phyloP scores from a whole-genome alignment of 2,329 filamentous ascomycete genomes.

The Epichloe bromicola region DNA sequence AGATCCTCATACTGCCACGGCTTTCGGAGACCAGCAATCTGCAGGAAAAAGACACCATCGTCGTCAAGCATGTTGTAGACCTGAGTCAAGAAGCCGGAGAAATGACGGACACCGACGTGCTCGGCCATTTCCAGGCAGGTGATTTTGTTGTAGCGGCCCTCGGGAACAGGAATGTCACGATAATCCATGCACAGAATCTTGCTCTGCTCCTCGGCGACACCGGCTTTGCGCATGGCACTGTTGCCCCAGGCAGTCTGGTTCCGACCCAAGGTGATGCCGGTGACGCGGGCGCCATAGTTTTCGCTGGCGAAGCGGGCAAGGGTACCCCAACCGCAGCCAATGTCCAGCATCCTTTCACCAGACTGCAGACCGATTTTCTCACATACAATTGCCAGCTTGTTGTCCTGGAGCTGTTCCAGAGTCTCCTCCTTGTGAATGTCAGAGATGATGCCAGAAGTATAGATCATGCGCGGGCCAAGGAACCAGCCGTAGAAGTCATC shows the following conservation, averaged over 20 bases:
- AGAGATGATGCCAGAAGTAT: constrained; percentile 88
- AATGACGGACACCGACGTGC: constrained; percentile 90
- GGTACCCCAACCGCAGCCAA: constrained; percentile 97
- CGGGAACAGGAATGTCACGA: constrained; percentile 74
- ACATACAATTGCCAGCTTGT: constrained; percentile 89
- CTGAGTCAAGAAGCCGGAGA: constrained; percentile 68
- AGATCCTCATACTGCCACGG: constrained; percentile 97
- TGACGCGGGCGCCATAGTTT: constrained; percentile 77
- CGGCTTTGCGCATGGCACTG: constrained; percentile 67
- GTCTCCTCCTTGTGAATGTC: constrained; percentile 79
- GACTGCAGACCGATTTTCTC: constrained; percentile 82
- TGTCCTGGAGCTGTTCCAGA: constrained; percentile 92
- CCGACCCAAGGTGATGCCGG: constrained; percentile 84
- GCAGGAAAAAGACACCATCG: constrained; percentile 89
- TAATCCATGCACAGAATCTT: constrained; percentile 94
- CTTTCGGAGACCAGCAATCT: constrained; percentile 88
- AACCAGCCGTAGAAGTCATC: constrained; percentile 99
- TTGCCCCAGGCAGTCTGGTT: constrained; percentile 98
- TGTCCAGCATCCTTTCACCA: constrained; percentile 77
- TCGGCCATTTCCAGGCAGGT: constrained; percentile 98
- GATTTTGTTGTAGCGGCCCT: constrained; percentile 71
- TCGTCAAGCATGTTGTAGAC: constrained; percentile 94
- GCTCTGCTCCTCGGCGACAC: constrained; percentile 77
- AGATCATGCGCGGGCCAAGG: constrained; percentile 96
- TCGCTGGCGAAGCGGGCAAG: constrained; percentile 84